Percentiles rank a stretch among this genome's conserved stretches.
These are phyloP conservation scores for Saturnispora dispora DNA, from an alignment of 805 yeast genomes.

Conservation along the genomic window DNA sequence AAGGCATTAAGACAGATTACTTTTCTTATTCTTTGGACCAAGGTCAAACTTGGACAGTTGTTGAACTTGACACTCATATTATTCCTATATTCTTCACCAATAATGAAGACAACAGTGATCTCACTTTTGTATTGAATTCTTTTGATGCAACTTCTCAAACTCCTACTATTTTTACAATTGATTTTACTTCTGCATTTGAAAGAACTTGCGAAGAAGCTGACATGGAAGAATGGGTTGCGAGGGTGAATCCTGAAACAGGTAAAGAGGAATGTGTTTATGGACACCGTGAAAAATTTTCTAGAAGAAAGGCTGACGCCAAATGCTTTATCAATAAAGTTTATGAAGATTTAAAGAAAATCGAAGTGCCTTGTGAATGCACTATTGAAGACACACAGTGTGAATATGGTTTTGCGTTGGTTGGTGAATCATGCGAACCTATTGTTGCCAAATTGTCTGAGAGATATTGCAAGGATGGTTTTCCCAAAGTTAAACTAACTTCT, in stretches of 20 bases:
- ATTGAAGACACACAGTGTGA: constrained; percentile 66
- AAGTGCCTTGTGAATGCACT: constrained; percentile 56
- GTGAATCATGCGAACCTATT: constrained; percentile 38
- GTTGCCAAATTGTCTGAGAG: constrained; percentile 10
- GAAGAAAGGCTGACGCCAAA: constrained; percentile 56
- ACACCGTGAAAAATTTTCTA: constrained; percentile 47
- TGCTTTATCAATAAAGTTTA: constrained; percentile 49
- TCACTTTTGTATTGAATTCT: constrained; percentile 47
- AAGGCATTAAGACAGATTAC: constrained; percentile 25
- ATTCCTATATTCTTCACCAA: constrained; percentile 28
- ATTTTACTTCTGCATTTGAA: constrained; percentile 48
- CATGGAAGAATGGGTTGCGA: constrained; percentile 56
- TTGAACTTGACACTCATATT: constrained; percentile 34
- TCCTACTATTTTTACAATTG: constrained; percentile 32
- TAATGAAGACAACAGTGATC: constrained; percentile 63
- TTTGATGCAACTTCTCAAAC: constrained; percentile 14
- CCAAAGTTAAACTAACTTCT: constrained; percentile 18
- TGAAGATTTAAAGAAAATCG: constrained; percentile 36
- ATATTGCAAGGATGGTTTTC: constrained; percentile 18
- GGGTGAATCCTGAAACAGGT: constrained; percentile 28
- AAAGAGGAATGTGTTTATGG: constrained; percentile 57
- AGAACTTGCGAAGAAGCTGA: constrained; percentile 41
- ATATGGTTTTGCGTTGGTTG: constrained; percentile 36
- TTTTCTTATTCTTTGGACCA: constrained; percentile 57
- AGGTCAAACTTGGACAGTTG: constrained; percentile 55